phyloP scores from a whole-genome alignment of 345 rosid genomes.

The Chamaenerion angustifolium region DNA sequence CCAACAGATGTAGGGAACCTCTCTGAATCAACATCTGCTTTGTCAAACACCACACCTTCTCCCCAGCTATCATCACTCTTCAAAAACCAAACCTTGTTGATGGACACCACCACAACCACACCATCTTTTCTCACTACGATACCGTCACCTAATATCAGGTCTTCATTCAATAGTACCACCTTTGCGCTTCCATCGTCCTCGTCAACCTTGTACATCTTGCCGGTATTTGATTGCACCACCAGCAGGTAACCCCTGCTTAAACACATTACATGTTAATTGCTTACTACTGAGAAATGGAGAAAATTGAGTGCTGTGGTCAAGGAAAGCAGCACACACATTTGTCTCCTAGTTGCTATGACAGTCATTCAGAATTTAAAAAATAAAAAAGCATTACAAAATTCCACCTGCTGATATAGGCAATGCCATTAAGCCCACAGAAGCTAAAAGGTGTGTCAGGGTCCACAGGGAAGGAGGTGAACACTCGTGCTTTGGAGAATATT shows the following conservation, averaged over 20 bases:
- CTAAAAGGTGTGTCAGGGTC: slow-evolving; percentile 23
- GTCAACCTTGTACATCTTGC: slow-evolving; percentile 74
- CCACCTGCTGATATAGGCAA: slow-evolving; percentile 56
- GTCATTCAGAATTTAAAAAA: too few relatives aligned
- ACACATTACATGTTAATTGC: too few relatives aligned
- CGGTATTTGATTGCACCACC: slow-evolving; percentile 76
- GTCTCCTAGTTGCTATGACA: too few relatives aligned
- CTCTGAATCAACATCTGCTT: slow-evolving; percentile 42
- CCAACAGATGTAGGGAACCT: slow-evolving; percentile 46
- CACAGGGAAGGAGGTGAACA: slow-evolving; percentile 30
- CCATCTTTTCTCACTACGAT: slow-evolving; percentile 53
- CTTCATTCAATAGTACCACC: slow-evolving; percentile 32
- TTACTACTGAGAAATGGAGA: too few relatives aligned
- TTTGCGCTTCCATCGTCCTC: slow-evolving; percentile 50
- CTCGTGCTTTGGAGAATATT: slow-evolving; percentile 49
- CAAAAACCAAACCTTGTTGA: slow-evolving; percentile 42
- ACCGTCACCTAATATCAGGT: slow-evolving; percentile 46
- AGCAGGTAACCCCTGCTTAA: slow-evolving; percentile 54
- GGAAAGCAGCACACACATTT: too few relatives aligned
- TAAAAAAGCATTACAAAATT: too few relatives aligned
- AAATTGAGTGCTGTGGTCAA: too few relatives aligned
- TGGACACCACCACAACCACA: slow-evolving; percentile 49
- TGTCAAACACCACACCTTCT: slow-evolving; percentile 60
- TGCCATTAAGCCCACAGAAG: slow-evolving; percentile 55
- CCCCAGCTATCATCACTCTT: slow-evolving; percentile 71